A percentile compares a stretch with the other conserved stretches of the same genome.
Conservation (phyloP, 192 early-diverging fungal genomes). For the Thamnidium elegans region DNA sequence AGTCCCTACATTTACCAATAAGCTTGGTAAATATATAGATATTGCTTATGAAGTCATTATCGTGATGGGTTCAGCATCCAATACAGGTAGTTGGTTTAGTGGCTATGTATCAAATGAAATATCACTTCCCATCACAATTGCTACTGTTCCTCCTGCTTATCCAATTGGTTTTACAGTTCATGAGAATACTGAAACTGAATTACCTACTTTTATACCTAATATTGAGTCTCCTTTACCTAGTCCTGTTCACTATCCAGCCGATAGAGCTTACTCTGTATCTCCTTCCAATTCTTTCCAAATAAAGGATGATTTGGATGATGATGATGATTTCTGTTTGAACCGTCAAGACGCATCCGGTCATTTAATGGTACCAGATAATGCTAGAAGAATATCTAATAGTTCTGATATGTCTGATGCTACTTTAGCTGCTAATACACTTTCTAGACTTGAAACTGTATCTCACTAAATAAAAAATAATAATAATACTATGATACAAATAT, state of each 20-base stretch:
- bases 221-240: slow-evolving; percentile 18
- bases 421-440: too few relatives aligned
- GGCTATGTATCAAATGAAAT: neutral
- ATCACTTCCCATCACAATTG: slow-evolving; percentile 13
- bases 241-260: slow-evolving; percentile 7
- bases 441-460: too few relatives aligned
- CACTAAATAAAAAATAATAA: too few relatives aligned
- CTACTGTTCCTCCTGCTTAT: slow-evolving; percentile 18
- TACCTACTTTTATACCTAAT: slow-evolving; percentile 19
- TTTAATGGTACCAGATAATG: slow-evolving; percentile 9
- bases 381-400: slow-evolving; percentile 6
- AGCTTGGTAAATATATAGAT: slow-evolving; percentile 25
- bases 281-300: neutral
- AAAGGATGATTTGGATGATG: neutral
- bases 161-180: slow-evolving; percentile 16
- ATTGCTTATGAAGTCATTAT: slow-evolving; percentile 23
- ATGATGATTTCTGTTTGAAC: neutral
- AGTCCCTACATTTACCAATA: slow-evolving; percentile 16
- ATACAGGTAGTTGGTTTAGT: neutral
- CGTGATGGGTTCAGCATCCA: neutral
- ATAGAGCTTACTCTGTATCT: slow-evolving; percentile 9
- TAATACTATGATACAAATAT: too few relatives aligned
- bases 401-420: neutral
- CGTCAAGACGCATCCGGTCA: slow-evolving; percentile 3
- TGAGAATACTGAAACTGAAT: neutral